A percentile compares a stretch with the other conserved stretches of the same genome.
These are phyloP conservation scores for Boletus bicolor DNA, from an alignment of 768 basidiomycete species.

Conservation along the genomic window DNA sequence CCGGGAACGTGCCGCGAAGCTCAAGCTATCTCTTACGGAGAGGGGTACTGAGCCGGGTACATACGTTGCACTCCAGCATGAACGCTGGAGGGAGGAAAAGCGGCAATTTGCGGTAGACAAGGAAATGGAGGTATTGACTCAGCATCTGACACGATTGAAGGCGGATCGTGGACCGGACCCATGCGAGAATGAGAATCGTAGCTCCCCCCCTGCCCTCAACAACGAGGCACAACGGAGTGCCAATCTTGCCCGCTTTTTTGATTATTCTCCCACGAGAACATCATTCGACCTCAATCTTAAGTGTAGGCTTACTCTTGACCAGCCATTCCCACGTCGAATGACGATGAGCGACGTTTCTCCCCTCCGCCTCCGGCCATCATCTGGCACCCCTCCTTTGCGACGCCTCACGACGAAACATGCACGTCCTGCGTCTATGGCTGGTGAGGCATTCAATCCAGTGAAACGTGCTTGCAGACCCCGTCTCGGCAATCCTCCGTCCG, in stretches of 20 bases:
- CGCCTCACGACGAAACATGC: constrained; percentile 26
- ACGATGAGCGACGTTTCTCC: constrained; percentile 35
- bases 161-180: constrained; percentile 23
- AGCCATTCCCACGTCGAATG: constrained; percentile 32
- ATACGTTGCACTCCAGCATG: constrained; percentile 40
- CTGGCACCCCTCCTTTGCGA: constrained; percentile 25
- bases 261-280: constrained; percentile 32
- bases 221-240: constrained; percentile 29
- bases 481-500: constrained; percentile 16
- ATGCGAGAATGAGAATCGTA: constrained; percentile 18
- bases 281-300: constrained; percentile 33
- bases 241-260: constrained; percentile 41
- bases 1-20: constrained; percentile 38
- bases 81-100: constrained; percentile 53
- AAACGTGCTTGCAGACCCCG: constrained; percentile 29
- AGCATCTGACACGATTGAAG: constrained; percentile 34
- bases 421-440: constrained; percentile 25
- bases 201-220: constrained; percentile 13
- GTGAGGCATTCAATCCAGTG: constrained; percentile 27
- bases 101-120: constrained; percentile 36
- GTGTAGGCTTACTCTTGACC: constrained; percentile 29
- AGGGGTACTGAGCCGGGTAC: constrained; percentile 37
- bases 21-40: constrained; percentile 38
- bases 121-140: constrained; percentile 36
- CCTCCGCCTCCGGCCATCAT: constrained; percentile 33